These are phyloP conservation scores for Elsinoe arachidis DNA, from an alignment of 2,329 filamentous ascomycete species.

Conservation along the genomic window DNA sequence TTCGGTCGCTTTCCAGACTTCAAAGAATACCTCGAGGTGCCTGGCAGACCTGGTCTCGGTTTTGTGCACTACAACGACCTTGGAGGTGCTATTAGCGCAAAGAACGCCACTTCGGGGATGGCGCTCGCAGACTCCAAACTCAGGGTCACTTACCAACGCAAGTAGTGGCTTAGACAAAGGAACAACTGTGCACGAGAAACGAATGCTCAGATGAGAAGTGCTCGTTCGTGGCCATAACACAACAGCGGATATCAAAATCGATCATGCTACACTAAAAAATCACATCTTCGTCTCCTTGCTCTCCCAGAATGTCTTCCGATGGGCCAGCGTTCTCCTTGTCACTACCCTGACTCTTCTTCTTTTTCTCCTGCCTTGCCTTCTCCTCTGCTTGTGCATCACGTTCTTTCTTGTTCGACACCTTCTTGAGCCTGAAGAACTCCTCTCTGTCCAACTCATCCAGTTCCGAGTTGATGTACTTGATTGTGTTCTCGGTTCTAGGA, in stretches of 20 bases:
- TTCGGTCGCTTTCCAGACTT: slow-evolving; percentile 91
- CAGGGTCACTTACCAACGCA: slow-evolving; percentile 93
- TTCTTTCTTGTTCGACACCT: slow-evolving; percentile 68
- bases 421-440: slow-evolving; percentile 96
- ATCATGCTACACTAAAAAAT: slow-evolving; percentile 21
- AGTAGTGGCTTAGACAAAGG: slow-evolving; percentile 40
- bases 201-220: neutral
- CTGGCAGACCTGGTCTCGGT: slow-evolving; percentile 76
- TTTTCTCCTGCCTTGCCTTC: slow-evolving; percentile 22
- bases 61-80: slow-evolving; percentile 96
- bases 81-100: slow-evolving; percentile 80
- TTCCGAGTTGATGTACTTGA: slow-evolving; percentile 99
- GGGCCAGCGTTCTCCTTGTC: slow-evolving; percentile 16
- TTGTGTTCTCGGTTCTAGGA: slow-evolving; percentile 96
- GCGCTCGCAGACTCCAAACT: slow-evolving; percentile 69
- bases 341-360: slow-evolving; percentile 17
- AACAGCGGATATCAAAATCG: slow-evolving; percentile 5
- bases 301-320: slow-evolving; percentile 28
- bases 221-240: neutral
- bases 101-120: slow-evolving; percentile 86
- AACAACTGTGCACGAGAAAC: neutral
- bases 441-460: slow-evolving; percentile 95
- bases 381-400: slow-evolving; percentile 37
- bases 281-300: slow-evolving; percentile 28
- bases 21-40: slow-evolving; percentile 82